Base-by-base conservation (phyloP, 306 rosid species). In the Pyrus bretschneideri region DNA sequence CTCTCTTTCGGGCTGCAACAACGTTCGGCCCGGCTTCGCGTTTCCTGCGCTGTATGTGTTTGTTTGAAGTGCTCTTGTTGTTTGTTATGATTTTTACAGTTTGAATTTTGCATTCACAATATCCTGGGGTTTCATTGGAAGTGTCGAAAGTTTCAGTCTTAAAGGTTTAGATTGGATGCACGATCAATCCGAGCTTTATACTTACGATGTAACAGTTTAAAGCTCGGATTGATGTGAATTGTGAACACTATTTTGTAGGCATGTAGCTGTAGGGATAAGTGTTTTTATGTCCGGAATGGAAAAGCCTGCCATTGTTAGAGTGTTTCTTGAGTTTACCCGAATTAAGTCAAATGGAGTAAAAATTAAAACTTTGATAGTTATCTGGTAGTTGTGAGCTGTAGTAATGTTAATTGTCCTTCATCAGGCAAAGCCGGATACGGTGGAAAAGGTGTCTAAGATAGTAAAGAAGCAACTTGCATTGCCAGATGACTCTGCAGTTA, bases 391-490 rank as follows among this genome's bases (percentile, higher is more conserved):
- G 67, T 58, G 33, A 23, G 17, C 58, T 59, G 58, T 29, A 27
- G 67, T 31, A 72, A 51, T 73, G 60, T 67, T 19, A 30, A 73
- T 68, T 69, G 71, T 54, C 64, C 35, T 70, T 81, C 72, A 69
- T 76, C 89, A 93, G 98, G 93, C 96, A 61, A 93, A 93, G 73
- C 85, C 78, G 21, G 85, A 88, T 75, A 93, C 92, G 0, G 86
- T 93, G 58, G 82, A 86, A 13, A 88, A 88, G 88, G 98, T 91
- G 75, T 83, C 90, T 68, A 61, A 11, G 5, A 86, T 91, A 65
- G 93, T 89, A 67, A 89, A 72, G 89, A 88, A 93, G 84, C 93
- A 91, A 80, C 81, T 93, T 76, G 96, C 92, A 69, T 68, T 91
- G 46, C 44, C 89, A 8, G 87, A 88, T 70, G 93, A 88, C 79